Evolutionary conservation across 2,329 filamentous ascomycete species (phyloP).

Genomic region (Pseudocercospora ulei): DNA sequence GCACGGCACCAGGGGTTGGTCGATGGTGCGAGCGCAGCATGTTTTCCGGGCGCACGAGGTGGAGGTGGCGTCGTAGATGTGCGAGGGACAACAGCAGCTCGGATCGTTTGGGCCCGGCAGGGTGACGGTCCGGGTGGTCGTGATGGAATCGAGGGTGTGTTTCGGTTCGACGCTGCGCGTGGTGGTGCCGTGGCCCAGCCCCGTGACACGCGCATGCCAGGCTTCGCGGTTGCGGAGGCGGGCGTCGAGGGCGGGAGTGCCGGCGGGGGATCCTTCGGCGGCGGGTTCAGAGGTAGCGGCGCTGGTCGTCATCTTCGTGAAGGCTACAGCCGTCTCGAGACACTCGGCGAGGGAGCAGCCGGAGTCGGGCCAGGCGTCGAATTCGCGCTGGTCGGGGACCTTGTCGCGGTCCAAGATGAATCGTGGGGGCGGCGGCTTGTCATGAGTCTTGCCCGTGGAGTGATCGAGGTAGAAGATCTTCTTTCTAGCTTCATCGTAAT

Average conservation of each 20-base stretch:
- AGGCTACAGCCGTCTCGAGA: neutral
- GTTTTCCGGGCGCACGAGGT: neutral
- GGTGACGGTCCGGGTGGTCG: conserved; percentile 1
- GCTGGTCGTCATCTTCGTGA: conserved; percentile 1
- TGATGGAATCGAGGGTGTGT: neutral
- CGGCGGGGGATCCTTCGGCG: neutral
- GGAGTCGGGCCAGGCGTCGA: neutral
- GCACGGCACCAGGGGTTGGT: conserved; percentile 4
- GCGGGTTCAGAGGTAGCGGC: neutral
- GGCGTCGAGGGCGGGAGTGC: neutral
- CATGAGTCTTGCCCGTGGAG: conserved; percentile 2
- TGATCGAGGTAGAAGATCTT: conserved; percentile 1
- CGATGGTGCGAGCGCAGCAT: conserved; percentile 1
- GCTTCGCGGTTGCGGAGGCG: neutral
- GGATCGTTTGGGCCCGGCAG: neutral
- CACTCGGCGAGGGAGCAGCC: neutral
- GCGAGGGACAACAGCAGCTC: conserved; percentile 1
- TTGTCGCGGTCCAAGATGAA: conserved; percentile 2
- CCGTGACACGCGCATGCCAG: neutral
- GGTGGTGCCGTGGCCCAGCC: neutral
- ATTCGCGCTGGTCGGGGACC: neutral
- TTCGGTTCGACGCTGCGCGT: neutral
- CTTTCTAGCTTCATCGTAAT: neutral
- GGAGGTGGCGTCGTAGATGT: neutral
- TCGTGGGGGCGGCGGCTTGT: conserved; percentile 4